phyloP scores from a whole-genome alignment of 2,329 filamentous ascomycete species.

The Biscogniauxia sp. region DNA sequence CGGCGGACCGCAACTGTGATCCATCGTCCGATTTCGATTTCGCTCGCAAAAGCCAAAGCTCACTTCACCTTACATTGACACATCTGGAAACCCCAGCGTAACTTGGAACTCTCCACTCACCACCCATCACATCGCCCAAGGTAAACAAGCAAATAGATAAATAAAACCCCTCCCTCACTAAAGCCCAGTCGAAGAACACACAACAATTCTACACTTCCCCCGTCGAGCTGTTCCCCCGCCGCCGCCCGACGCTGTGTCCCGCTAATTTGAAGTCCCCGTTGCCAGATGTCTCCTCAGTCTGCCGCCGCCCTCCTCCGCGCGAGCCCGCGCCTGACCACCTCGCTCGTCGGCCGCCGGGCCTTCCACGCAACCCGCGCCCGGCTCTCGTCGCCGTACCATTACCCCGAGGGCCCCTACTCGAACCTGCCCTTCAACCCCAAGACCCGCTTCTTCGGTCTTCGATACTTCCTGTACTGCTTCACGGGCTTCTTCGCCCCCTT shows the following conservation, averaged over 20 bases:
- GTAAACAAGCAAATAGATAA: too few relatives aligned
- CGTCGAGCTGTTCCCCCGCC: too few relatives aligned
- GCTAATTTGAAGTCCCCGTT: slow-evolving; percentile 38
- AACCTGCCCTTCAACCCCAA: slow-evolving; percentile 97
- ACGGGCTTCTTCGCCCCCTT: slow-evolving; percentile 61
- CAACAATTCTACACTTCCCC: too few relatives aligned
- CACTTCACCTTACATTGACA: background rate
- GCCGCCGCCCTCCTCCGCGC: slow-evolving; percentile 60
- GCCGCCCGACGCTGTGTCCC: too few relatives aligned
- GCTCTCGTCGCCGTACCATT: slow-evolving; percentile 92
- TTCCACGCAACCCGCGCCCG: slow-evolving; percentile 89
- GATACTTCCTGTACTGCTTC: slow-evolving; percentile 73
- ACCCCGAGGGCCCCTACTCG: slow-evolving; percentile 90
- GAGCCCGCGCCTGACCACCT: slow-evolving; percentile 60
- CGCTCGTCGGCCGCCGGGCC: slow-evolving; percentile 79
- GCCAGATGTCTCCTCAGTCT: slow-evolving; percentile 76
- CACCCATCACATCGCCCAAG: too few relatives aligned
- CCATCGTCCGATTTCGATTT: background rate
- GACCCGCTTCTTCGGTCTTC: slow-evolving; percentile 77
- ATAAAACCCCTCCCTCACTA: too few relatives aligned
- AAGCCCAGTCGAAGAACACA: too few relatives aligned
- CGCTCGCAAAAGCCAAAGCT: slow-evolving; percentile 19
- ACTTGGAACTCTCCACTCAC: slow-evolving; percentile 1
- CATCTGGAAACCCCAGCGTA: background rate
- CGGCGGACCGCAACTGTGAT: too few relatives aligned